Conservation (phyloP, 352 stramenopile species). For the Globisporangium takayamanum region DNA sequence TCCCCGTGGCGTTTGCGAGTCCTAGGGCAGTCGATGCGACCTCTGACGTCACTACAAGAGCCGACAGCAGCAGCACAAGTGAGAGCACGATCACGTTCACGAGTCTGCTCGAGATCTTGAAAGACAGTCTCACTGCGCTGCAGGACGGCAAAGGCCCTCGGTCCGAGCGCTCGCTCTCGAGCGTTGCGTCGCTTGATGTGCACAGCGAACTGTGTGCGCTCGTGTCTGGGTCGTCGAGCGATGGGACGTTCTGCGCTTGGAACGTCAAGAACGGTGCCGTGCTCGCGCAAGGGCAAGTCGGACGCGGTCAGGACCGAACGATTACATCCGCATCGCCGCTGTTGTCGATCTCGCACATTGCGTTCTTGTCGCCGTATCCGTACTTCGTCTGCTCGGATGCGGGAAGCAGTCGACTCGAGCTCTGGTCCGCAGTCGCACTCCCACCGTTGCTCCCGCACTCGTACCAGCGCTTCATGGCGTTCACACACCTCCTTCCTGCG, state of each 20-base stretch:
- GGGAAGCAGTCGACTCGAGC: constrained; percentile 19
- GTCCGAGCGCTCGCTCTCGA: background rate
- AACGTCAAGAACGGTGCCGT: constrained; percentile 34
- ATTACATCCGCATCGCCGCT: background rate
- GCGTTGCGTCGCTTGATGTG: constrained; percentile 26
- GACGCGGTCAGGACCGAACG: background rate
- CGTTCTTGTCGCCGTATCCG: constrained; percentile 32
- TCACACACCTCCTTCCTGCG: constrained; percentile 2
- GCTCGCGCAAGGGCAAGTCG: constrained; percentile 17
- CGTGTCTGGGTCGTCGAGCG: constrained; percentile 23
- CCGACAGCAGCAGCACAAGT: background rate
- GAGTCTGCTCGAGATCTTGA: constrained; percentile 21
- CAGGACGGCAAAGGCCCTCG: constrained; percentile 1
- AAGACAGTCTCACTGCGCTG: constrained; percentile 16
- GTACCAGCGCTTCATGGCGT: constrained; percentile 17
- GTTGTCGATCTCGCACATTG: constrained; percentile 18
- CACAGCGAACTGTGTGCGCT: constrained; percentile 20
- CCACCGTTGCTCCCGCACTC: constrained; percentile 14
- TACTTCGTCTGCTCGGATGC: constrained; percentile 37
- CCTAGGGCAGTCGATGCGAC: background rate
- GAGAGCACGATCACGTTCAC: constrained; percentile 19
- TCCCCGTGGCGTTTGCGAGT: constrained; percentile 9
- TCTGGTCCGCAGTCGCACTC: constrained; percentile 35
- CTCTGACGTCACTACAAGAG: background rate
- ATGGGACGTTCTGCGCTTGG: constrained; percentile 41